phyloP scores from a whole-genome alignment of 768 basidiomycete genomes.

The Polyporus arcularius region DNA sequence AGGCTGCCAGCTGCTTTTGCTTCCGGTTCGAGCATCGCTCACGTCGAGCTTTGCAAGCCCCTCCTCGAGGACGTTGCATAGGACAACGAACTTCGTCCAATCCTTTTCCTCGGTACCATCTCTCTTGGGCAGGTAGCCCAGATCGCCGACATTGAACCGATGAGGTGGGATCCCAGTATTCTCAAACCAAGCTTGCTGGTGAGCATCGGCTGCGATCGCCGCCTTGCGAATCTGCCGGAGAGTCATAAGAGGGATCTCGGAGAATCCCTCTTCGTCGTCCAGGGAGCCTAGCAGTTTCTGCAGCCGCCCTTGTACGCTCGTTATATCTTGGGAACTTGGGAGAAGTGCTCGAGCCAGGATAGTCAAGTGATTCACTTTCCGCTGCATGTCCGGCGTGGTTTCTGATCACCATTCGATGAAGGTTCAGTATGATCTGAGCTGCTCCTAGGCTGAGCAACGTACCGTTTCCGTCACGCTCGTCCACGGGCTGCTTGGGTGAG shows the following conservation, averaged over 20 bases:
- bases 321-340: constrained; percentile 35
- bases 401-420: constrained; percentile 16
- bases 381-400: constrained; percentile 35
- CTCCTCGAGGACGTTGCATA: constrained; percentile 42
- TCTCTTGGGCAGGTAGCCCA: constrained; percentile 43
- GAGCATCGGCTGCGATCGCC: constrained; percentile 36
- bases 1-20: constrained; percentile 41
- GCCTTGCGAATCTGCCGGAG: constrained; percentile 41
- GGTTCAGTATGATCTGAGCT: neutral
- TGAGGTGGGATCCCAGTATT: constrained; percentile 38
- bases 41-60: constrained; percentile 27
- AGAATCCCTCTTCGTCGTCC: constrained; percentile 25
- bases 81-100: constrained; percentile 40
- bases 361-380: constrained; percentile 43
- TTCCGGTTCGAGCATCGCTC: constrained; percentile 28
- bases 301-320: constrained; percentile 33
- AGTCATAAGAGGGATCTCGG: constrained; percentile 20
- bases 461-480: neutral
- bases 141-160: constrained; percentile 45
- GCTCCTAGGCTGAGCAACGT: neutral
- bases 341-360: constrained; percentile 42
- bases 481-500: constrained; percentile 22
- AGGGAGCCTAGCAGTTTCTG: constrained; percentile 31
- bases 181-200: constrained; percentile 44
- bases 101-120: constrained; percentile 15